Conservation (phyloP, 352 stramenopile genomes). For the Albugo candida region DNA sequence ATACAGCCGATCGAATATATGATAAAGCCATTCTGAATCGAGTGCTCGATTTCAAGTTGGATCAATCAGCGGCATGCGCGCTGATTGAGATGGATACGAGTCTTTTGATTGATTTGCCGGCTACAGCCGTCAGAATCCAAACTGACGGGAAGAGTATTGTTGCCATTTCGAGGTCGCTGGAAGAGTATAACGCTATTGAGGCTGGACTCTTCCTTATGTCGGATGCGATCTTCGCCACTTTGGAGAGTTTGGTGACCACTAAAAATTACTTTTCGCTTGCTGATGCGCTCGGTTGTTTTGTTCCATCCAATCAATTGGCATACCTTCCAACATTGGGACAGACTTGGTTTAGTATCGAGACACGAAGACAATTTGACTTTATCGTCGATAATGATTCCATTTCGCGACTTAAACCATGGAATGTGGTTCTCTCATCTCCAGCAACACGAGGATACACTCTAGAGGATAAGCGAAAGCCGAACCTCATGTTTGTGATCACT, state of each 20-base stretch:
- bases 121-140: conserved; percentile 40
- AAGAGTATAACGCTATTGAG: conserved; percentile 40
- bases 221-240: conserved; percentile 37
- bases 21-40: conserved; percentile 39
- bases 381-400: conserved; percentile 53
- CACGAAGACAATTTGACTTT: conserved; percentile 54
- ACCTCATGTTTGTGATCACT: conserved; percentile 54
- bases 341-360: conserved; percentile 73
- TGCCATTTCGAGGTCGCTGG: conserved; percentile 32
- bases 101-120: conserved; percentile 33
- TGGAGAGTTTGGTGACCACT: conserved; percentile 32
- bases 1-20: conserved; percentile 19
- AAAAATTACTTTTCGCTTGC: conserved; percentile 58
- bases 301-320: conserved; percentile 34
- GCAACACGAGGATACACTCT: not conserved
- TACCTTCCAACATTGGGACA: conserved; percentile 44
- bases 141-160: conserved; percentile 33
- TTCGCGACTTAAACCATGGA: conserved; percentile 47
- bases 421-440: conserved; percentile 33
- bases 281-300: conserved; percentile 51
- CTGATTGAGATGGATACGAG: conserved; percentile 50
- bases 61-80: conserved; percentile 40
- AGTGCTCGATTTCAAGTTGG: conserved; percentile 31
- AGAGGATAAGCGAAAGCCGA: conserved; percentile 30
- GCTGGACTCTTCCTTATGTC: conserved; percentile 56